phyloP scores from a whole-genome alignment of 352 stramenopile genomes.

The Globisporangium splendens region DNA sequence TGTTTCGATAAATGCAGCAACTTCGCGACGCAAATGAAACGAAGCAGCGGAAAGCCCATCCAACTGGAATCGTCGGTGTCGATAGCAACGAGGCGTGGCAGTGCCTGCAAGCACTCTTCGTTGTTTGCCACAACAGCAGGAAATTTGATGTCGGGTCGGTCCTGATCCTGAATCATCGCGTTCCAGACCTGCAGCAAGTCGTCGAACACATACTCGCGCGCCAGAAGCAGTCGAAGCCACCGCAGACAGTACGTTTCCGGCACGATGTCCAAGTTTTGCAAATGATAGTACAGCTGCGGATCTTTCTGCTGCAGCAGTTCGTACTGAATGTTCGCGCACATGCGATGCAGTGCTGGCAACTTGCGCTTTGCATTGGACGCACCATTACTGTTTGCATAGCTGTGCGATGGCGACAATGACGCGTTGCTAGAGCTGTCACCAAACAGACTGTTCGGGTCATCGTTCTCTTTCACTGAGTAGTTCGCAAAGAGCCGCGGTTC shows the following conservation, averaged over 20 bases:
- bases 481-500: conserved; percentile 26
- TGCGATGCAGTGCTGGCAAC: conserved; percentile 49
- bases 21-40: conserved; percentile 65
- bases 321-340: conserved; percentile 76
- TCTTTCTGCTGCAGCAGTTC: conserved; percentile 74
- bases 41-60: conserved; percentile 65
- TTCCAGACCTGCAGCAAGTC: conserved; percentile 66
- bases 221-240: conserved; percentile 77
- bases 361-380: conserved; percentile 4
- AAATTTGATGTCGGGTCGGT: conserved; percentile 31
- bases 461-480: conserved; percentile 18
- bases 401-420: not conserved
- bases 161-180: conserved; percentile 52
- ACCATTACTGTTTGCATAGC: not conserved
- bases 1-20: conserved; percentile 52
- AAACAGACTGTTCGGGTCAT: conserved; percentile 11
- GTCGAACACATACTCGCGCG: conserved; percentile 68
- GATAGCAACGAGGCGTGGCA: conserved; percentile 25
- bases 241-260: conserved; percentile 80
- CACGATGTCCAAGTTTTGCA: conserved; percentile 76
- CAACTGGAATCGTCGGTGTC: conserved; percentile 20
- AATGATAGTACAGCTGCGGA: conserved; percentile 76
- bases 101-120: conserved; percentile 29
- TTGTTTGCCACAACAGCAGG: conserved; percentile 27
- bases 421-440: not conserved